These are phyloP conservation scores for Malassezia nana DNA, from an alignment of 1,284 basidiomycete genomes.

Conservation along the genomic window DNA sequence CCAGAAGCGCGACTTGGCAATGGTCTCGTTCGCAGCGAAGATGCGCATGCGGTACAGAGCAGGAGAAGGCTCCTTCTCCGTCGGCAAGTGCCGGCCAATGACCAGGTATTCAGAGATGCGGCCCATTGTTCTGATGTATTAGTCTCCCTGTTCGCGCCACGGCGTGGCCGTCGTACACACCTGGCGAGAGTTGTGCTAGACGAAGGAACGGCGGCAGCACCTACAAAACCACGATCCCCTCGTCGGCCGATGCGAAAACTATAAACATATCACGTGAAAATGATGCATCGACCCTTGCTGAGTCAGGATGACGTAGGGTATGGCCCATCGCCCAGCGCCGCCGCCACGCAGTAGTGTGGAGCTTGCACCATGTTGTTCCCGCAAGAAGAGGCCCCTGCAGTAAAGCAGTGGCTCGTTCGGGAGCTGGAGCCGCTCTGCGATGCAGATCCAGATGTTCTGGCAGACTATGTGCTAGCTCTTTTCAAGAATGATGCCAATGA, in stretches of 20 bases:
- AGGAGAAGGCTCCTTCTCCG: conserved; percentile 79
- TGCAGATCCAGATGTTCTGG: conserved; percentile 83
- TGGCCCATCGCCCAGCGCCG: not conserved
- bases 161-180: not conserved
- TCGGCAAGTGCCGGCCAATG: conserved; percentile 92
- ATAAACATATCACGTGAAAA: conserved; percentile 9
- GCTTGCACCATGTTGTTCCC: conserved; percentile 17
- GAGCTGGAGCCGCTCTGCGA: conserved; percentile 56
- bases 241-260: conserved; percentile 16
- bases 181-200: conserved; percentile 14
- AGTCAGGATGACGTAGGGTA: not conserved
- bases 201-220: conserved; percentile 9
- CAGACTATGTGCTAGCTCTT: conserved; percentile 88
- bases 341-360: conserved; percentile 1
- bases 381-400: conserved; percentile 12
- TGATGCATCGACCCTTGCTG: not conserved
- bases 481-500: conserved; percentile 79
- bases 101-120: conserved; percentile 78
- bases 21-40: conserved; percentile 93
- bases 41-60: conserved; percentile 99
- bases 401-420: conserved; percentile 16
- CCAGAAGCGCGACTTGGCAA: conserved; percentile 99
- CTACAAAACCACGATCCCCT: not conserved
- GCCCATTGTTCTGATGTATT: conserved; percentile 45
- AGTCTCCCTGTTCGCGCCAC: not conserved